Conservation (phyloP, 495 filamentous ascomycete species). For the Paragyromitra xinjiangensis region DNA sequence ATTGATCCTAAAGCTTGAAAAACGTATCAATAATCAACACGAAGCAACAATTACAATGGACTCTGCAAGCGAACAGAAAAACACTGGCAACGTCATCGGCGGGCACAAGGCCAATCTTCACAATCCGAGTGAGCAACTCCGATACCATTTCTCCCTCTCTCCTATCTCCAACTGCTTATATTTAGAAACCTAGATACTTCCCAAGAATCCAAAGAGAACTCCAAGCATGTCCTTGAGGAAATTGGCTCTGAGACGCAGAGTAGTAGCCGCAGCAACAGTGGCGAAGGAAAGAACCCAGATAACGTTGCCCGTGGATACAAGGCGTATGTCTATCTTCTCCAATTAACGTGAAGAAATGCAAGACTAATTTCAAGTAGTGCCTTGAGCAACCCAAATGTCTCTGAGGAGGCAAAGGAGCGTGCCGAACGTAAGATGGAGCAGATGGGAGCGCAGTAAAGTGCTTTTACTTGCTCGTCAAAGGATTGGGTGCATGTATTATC, state of each 20-base stretch:
- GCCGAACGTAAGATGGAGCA: constrained; percentile 60
- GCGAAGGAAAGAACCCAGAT: constrained; percentile 59
- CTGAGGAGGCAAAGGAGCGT: constrained; percentile 62
- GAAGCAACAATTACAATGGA: constrained; percentile 33
- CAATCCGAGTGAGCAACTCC: constrained; percentile 60
- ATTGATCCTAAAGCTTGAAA: background rate
- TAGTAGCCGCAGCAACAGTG: constrained; percentile 18
- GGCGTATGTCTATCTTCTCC: constrained; percentile 50
- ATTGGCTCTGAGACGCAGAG: constrained; percentile 46
- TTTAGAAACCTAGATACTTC: constrained; percentile 58
- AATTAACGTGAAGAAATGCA: background rate
- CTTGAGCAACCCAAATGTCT: constrained; percentile 63
- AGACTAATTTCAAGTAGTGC: constrained; percentile 43
- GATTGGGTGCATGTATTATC: background rate
- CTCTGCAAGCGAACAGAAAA: constrained; percentile 41
- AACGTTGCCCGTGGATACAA: constrained; percentile 63
- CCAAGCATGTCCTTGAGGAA: constrained; percentile 61
- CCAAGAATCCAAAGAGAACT: constrained; percentile 61
- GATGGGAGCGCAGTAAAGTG: constrained; percentile 43
- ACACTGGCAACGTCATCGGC: constrained; percentile 61
- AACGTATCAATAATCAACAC: background rate
- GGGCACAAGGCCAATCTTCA: constrained; percentile 64
- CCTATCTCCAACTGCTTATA: constrained; percentile 3
- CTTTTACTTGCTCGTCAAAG: background rate
- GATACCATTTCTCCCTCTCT: background rate